These are phyloP conservation scores for Diplogelasinospora grovesii DNA, from an alignment of 495 filamentous ascomycete genomes.

Conservation along the genomic window DNA sequence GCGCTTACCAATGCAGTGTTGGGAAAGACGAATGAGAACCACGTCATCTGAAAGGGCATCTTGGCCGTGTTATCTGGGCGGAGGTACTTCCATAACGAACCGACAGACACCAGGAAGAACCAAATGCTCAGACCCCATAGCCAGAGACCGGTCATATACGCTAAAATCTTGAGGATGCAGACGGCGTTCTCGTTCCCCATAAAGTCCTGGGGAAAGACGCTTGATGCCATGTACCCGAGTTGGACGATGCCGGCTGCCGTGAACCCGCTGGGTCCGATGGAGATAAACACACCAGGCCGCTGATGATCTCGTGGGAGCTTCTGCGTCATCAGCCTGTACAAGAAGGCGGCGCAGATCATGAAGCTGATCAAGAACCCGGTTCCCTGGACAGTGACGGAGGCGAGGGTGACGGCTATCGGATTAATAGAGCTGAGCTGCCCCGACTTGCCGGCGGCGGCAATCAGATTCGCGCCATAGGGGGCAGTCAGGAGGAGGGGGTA, in stretches of 20 bases:
- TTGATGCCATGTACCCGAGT: constrained; percentile 32
- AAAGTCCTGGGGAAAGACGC: constrained; percentile 36
- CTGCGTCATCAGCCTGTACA: constrained; percentile 87
- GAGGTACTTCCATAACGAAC: constrained; percentile 70
- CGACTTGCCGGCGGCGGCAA: constrained; percentile 33
- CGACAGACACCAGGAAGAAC: constrained; percentile 77
- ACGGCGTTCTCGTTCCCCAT: constrained; percentile 29
- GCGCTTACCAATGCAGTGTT: constrained; percentile 63
- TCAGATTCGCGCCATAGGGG: constrained; percentile 64
- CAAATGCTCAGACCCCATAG: constrained; percentile 79
- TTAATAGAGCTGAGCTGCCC: constrained; percentile 33
- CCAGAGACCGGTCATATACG: constrained; percentile 58
- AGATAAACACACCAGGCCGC: constrained; percentile 78
- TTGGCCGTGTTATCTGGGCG: constrained; percentile 37
- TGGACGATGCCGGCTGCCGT: constrained; percentile 62
- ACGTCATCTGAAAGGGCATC: constrained; percentile 78
- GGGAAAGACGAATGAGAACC: constrained; percentile 84
- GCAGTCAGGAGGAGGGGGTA: constrained; percentile 79
- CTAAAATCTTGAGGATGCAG: constrained; percentile 33
- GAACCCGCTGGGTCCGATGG: constrained; percentile 72
- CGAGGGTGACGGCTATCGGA: constrained; percentile 60
- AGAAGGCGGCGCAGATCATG: constrained; percentile 80
- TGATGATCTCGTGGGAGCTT: constrained; percentile 73
- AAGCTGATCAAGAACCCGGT: constrained; percentile 79
- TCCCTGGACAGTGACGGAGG: constrained; percentile 68